These are phyloP conservation scores for Penicillium fuscoglaucum DNA, from an alignment of 2,329 filamentous ascomycete genomes.

Conservation along the genomic window DNA sequence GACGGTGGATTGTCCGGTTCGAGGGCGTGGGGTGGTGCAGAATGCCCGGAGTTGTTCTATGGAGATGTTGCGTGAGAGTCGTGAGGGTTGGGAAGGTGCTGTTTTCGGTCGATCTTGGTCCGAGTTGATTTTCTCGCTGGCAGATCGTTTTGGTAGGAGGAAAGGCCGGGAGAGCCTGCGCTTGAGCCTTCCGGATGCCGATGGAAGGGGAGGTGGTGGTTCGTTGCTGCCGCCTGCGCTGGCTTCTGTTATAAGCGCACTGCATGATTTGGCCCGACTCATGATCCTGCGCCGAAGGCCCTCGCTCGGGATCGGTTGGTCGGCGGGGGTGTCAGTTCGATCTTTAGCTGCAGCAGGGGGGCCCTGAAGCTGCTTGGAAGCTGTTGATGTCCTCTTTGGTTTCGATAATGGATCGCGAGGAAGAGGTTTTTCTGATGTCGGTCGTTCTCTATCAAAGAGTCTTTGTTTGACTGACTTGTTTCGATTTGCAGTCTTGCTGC, in stretches of 20 bases:
- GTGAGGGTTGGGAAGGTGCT: slow-evolving; percentile 27
- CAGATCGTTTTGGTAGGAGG: slow-evolving; percentile 20
- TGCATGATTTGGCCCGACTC: slow-evolving; percentile 27
- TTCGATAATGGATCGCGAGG: slow-evolving; percentile 29
- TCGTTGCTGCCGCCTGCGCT: slow-evolving; percentile 5
- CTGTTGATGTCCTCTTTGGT: slow-evolving; percentile 14
- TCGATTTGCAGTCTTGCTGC: slow-evolving; percentile 13
- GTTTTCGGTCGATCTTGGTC: slow-evolving; percentile 27
- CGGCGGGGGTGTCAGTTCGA: slow-evolving; percentile 19
- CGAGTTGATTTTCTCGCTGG: slow-evolving; percentile 17
- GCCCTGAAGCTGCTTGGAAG: slow-evolving; percentile 11
- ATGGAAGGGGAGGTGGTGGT: slow-evolving; percentile 9
- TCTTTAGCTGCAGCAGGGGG: slow-evolving; percentile 15
- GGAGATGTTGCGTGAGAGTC: slow-evolving; percentile 26
- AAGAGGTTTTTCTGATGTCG: slow-evolving; percentile 32
- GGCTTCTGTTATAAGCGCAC: slow-evolving; percentile 18
- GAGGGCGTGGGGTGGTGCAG: slow-evolving; percentile 20
- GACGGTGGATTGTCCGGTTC: slow-evolving; percentile 17
- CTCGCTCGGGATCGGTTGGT: slow-evolving; percentile 15
- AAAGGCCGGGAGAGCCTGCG: slow-evolving; percentile 29
- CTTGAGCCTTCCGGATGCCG: slow-evolving; percentile 23
- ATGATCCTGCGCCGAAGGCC: slow-evolving; percentile 16
- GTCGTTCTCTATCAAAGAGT: slow-evolving; percentile 24
- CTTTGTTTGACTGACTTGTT: slow-evolving; percentile 26
- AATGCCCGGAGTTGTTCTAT: slow-evolving; percentile 30